Evolutionary conservation across 2,329 filamentous ascomycete species (phyloP).

Genomic region (Raffaelea deltoideospora): DNA sequence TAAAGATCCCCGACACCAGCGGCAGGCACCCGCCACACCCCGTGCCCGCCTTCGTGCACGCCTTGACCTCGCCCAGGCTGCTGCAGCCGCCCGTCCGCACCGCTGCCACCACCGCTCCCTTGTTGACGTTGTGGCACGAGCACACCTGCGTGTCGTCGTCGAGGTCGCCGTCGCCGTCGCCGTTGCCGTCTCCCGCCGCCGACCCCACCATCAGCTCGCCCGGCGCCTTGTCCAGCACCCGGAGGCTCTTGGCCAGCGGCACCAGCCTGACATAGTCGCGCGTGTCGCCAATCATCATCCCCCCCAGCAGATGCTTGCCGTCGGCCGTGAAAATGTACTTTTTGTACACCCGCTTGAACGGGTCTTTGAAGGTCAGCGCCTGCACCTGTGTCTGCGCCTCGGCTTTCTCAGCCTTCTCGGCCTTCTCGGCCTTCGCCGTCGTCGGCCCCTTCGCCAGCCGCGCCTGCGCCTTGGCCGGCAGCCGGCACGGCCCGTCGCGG

Average conservation of each 20-base stretch:
- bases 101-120: conserved; percentile 57
- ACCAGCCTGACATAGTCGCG: conserved; percentile 82
- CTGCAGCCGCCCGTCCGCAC: conserved; percentile 72
- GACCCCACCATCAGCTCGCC: conserved; percentile 73
- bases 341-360: conserved; percentile 79
- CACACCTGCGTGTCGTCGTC: conserved; percentile 74
- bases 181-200: conserved; percentile 57
- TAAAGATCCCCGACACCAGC: conserved; percentile 78
- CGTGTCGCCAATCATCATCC: conserved; percentile 94
- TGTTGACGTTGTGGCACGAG: conserved; percentile 84
- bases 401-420: conserved; percentile 30
- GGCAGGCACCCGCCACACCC: conserved; percentile 86
- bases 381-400: conserved; percentile 50
- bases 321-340: conserved; percentile 86
- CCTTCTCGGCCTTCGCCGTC: conserved; percentile 14
- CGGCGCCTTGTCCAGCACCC: conserved; percentile 61
- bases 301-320: conserved; percentile 80
- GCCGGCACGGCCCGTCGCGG: conserved; percentile 59
- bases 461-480: conserved; percentile 41
- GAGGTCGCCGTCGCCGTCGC: conserved; percentile 62
- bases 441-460: conserved; percentile 18
- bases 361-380: conserved; percentile 75
- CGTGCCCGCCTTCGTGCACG: conserved; percentile 82
- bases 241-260: conserved; percentile 73
- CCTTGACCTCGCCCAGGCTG: conserved; percentile 67